Evolutionary conservation across 495 filamentous ascomycete species (phyloP), one percentile per base, ranked within the genome.

Genomic region (Talaromyces adpressus): DNA sequence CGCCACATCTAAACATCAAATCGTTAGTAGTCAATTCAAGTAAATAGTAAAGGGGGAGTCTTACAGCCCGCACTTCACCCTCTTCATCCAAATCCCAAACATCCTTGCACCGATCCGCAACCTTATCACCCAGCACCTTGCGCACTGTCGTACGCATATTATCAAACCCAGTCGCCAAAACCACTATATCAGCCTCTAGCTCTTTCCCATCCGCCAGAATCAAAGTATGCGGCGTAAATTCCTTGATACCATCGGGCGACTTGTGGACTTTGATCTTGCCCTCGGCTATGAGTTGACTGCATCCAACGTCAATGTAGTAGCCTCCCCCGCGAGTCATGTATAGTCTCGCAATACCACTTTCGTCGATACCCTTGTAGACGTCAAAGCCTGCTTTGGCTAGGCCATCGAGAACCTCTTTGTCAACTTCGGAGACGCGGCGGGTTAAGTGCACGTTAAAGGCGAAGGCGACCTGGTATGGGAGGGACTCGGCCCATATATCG

Each of bases 11-110:
- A 9, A 3, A 47, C 14, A 45, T n/a, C 4, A 45, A 2, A 22
- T 60, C 23, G 20, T 25, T 60, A 60, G 32, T 29, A 27, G 25
- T 45, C 8, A 22, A 25, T 5, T 30, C 32, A 27, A 25, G 18
- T 12, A 23, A 41, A 3, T 12, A 60, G 20, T 11, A 39, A 22
- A 0, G 56, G 0, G 3, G 6, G 14, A 36, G 3, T 58, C 73
- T 61, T 70, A 78, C 75, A 61, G 75, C 79, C 23, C 78, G 80
- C 63, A 86, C 70, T 73, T 94, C 91, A 1, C 90, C 91, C 67
- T 94, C 91, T 41, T 86, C 79, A 65, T 93, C 85, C 66, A 91
- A 82, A 3, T 89, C 91, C 91, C 91, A 96, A 22, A 93, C 86
- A 74, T 90, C 86, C 25, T 79, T 80, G 1, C 86, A 77, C 18